phyloP scores from a whole-genome alignment of 1,139 yeast species.

The Blastobotrys arbuscula region DNA sequence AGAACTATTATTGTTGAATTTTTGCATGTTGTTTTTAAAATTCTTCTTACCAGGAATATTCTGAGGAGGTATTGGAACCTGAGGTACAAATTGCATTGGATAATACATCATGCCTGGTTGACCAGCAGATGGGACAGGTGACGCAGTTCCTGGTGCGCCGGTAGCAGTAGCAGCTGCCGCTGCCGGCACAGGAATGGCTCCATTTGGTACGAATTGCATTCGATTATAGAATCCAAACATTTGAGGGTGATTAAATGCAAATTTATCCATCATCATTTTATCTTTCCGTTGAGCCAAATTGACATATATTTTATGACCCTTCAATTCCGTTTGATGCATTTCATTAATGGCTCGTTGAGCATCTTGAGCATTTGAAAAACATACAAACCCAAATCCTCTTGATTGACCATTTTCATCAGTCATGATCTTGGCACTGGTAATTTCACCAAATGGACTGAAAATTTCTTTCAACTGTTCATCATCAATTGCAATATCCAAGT shows the following conservation, averaged over 20 bases:
- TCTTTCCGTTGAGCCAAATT: constrained; percentile 93
- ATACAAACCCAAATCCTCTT: constrained; percentile 91
- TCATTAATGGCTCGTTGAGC: constrained; percentile 89
- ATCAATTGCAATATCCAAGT: constrained; percentile 76
- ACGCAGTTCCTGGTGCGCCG: not conserved
- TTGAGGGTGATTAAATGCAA: not conserved
- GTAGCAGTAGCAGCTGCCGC: constrained; percentile 3
- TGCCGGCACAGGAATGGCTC: constrained; percentile 67
- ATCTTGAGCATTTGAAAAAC: constrained; percentile 86
- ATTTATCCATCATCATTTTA: constrained; percentile 33
- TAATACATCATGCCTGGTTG: constrained; percentile 2
- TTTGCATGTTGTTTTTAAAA: not conserved
- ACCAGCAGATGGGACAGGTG: not conserved
- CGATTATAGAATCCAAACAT: not conserved
- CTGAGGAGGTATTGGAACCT: not conserved
- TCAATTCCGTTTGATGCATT: constrained; percentile 83
- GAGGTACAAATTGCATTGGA: constrained; percentile 12
- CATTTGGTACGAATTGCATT: constrained; percentile 55
- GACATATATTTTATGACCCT: constrained; percentile 85
- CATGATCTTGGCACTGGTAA: constrained; percentile 90
- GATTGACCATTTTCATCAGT: constrained; percentile 81
- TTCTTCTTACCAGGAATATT: not conserved
- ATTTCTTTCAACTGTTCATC: constrained; percentile 77
- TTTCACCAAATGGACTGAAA: constrained; percentile 79
- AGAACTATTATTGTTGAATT: not conserved